Conservation (phyloP, 192 early-diverging fungal species). For the Podila horticola region DNA sequence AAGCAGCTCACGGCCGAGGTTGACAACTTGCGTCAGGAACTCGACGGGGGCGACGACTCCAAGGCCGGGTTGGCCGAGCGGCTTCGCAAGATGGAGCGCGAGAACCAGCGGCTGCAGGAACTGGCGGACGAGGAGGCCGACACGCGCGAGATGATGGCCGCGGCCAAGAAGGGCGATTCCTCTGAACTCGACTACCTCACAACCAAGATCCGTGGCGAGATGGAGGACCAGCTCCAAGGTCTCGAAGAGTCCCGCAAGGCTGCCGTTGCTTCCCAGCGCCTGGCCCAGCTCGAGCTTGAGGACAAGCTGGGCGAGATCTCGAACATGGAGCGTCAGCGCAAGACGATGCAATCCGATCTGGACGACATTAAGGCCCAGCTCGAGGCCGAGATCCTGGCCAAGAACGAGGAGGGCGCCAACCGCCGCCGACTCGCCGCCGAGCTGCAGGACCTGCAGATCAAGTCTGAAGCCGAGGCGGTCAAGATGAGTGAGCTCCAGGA, state of each 20-base stretch:
- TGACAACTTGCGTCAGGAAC: constrained; percentile 66
- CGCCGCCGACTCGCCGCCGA: constrained; percentile 67
- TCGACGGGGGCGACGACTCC: constrained; percentile 71
- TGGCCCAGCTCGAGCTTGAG: constrained; percentile 82
- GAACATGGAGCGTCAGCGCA: constrained; percentile 72
- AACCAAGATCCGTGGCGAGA: constrained; percentile 69
- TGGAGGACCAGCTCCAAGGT: constrained; percentile 78
- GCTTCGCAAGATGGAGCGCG: constrained; percentile 67
- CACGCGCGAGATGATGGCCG: constrained; percentile 66
- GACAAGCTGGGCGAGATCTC: constrained; percentile 78
- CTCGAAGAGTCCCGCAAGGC: constrained; percentile 87
- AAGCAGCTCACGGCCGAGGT: constrained; percentile 64
- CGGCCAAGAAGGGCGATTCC: constrained; percentile 58
- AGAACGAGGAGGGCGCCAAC: constrained; percentile 69
- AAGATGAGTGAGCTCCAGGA: constrained; percentile 70
- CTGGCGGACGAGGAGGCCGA: constrained; percentile 69
- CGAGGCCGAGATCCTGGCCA: constrained; percentile 71
- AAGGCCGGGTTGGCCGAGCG: constrained; percentile 51
- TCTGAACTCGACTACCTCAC: constrained; percentile 67
- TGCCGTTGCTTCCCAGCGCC: constrained; percentile 78
- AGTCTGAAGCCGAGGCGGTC: constrained; percentile 68
- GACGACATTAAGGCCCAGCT: constrained; percentile 69
- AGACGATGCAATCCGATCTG: constrained; percentile 68
- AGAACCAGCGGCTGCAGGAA: constrained; percentile 64
- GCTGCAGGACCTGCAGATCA: constrained; percentile 68